Percentiles rank a stretch among this genome's conserved stretches.
Evolutionary conservation across 2,329 filamentous ascomycete species (phyloP).

Genomic region (Colletotrichum theobromicola): DNA sequence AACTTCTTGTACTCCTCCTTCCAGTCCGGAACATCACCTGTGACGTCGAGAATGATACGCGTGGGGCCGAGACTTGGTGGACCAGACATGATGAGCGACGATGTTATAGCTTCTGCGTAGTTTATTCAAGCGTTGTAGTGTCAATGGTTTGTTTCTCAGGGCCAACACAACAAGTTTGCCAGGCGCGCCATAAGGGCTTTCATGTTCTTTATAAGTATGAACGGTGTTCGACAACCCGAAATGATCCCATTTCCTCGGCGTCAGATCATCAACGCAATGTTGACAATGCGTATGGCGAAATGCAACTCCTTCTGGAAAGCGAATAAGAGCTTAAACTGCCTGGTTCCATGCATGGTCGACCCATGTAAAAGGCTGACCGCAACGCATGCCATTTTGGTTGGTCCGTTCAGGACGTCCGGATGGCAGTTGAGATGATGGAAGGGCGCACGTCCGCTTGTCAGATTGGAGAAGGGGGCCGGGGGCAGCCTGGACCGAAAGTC

Average conservation of each 20-base stretch:
- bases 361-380: not conserved
- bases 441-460: not conserved
- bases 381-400: not conserved
- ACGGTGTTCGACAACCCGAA: not conserved
- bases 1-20: slow-evolving; percentile 18
- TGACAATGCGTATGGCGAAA: not conserved
- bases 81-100: not conserved
- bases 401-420: not conserved
- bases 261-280: not conserved
- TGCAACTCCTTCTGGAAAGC: not conserved
- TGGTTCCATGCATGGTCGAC: not conserved
- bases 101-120: not conserved
- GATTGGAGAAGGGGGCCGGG: not conserved
- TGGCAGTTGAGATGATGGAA: not conserved
- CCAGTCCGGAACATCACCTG: slow-evolving; percentile 14
- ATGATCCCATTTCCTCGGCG: not conserved
- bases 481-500: not conserved
- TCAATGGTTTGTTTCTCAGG: not conserved
- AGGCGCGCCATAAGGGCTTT: not conserved
- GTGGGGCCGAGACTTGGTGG: not conserved
- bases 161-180: not conserved
- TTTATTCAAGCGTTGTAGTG: not conserved
- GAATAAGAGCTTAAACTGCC: not conserved
- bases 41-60: not conserved
- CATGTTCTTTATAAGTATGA: not conserved